Evolutionary conservation across 2,329 filamentous ascomycete genomes (phyloP).

Genomic region (Phialophora expanda): DNA sequence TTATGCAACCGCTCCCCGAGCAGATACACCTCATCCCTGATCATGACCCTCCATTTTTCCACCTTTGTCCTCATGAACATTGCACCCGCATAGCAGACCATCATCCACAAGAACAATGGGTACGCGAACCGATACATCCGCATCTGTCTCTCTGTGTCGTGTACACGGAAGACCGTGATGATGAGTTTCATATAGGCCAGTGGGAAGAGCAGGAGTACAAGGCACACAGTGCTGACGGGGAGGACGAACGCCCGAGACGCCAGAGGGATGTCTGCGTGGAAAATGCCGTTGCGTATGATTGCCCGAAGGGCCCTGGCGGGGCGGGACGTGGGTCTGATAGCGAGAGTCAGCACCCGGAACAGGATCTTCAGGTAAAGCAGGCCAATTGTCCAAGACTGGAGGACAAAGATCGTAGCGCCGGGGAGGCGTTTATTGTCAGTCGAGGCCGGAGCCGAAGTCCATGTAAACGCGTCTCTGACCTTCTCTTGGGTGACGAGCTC

Average conservation of each 20-base stretch:
- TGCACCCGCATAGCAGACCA: conserved; percentile 42
- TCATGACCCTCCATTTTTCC: conserved; percentile 75
- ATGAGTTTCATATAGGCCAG: conserved; percentile 59
- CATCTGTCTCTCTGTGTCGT: conserved; percentile 42
- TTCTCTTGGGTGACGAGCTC: conserved; percentile 28
- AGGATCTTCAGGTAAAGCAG: conserved; percentile 85
- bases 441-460: neutral
- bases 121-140: conserved; percentile 72
- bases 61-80: conserved; percentile 58
- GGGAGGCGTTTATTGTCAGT: neutral
- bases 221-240: conserved; percentile 69
- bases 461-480: neutral
- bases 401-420: conserved; percentile 74
- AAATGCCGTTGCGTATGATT: conserved; percentile 74
- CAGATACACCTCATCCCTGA: conserved; percentile 93
- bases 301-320: conserved; percentile 75
- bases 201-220: conserved; percentile 68
- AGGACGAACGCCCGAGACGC: conserved; percentile 87
- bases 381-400: conserved; percentile 93
- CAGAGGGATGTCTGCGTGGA: conserved; percentile 76
- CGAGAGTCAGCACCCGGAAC: conserved; percentile 65
- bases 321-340: conserved; percentile 55
- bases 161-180: conserved; percentile 43
- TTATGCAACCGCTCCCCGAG: conserved; percentile 96
- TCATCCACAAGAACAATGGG: conserved; percentile 64